Base-by-base conservation (phyloP, 2,329 filamentous ascomycete genomes). In the Claviceps africana region DNA sequence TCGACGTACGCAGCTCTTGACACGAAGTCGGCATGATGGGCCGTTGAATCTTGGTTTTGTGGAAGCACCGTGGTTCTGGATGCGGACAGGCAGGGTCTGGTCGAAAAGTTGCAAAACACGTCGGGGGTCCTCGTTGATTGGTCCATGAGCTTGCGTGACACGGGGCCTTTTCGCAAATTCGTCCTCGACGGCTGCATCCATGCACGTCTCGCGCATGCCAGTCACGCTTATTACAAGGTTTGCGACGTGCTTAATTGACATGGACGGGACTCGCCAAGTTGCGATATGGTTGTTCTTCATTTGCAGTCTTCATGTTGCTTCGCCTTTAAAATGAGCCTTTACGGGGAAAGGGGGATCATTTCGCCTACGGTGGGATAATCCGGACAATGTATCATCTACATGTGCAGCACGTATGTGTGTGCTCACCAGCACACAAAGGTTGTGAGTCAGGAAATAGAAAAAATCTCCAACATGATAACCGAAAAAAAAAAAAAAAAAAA, bases 11-110 rank as follows among this genome's bases (percentile, higher is more conserved):
- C 66, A 98, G 87, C 70, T 97, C 91, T 81, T 90, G 88, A 74
- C 93, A 98, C 57, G 91, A 96, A 69, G 86, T 89, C 54, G 91
- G 90, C 93, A 97, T 95, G 48, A 42, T 43, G 48, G 48, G 9
- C 11, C 6, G 28, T 42, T 33, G 15, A 4, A 25, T 11, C 37
- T 25, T 19, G 28, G 39, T 19, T 33, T 47, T 13, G n/a, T 19
- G 21, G 17, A 22, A 46, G n/a, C n/a, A n/a, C n/a, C n/a, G n/a
- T n/a, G n/a, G 33, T 17, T 19, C 17, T 17, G 9, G 25, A 37
- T 46, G 25, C n/a, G 28, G 4, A 37, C 33, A 37, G 33, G 47
- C 47, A 40, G 33, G 22, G n/a, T 48, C 15, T 37, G 33, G 15
- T 35, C n/a, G 37, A 46, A 51, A 51, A 46, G 31, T 44, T 35